These are phyloP conservation scores for Mimosa bimucronata DNA, from an alignment of 306 rosid species.

Conservation along the genomic window DNA sequence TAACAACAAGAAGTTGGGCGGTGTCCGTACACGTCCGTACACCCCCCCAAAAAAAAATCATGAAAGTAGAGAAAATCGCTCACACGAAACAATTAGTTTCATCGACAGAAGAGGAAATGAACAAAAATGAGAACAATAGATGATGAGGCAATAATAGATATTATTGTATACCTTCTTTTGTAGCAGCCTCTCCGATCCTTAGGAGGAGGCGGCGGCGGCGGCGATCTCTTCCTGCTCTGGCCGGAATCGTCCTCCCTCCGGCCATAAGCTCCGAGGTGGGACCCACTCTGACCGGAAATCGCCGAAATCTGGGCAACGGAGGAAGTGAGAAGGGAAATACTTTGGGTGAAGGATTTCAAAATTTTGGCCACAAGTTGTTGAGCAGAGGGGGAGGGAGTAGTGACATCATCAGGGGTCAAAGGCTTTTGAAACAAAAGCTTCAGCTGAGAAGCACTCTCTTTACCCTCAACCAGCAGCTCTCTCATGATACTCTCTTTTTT, in stretches of 20 bases:
- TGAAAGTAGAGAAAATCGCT: background rate
- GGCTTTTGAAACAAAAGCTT: slow-evolving; percentile 46
- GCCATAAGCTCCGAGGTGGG: slow-evolving; percentile 38
- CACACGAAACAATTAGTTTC: background rate
- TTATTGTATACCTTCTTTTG: slow-evolving; percentile 72
- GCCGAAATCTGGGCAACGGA: slow-evolving; percentile 10
- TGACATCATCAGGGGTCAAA: background rate
- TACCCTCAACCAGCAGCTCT: slow-evolving; percentile 57
- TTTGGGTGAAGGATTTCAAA: slow-evolving; percentile 40
- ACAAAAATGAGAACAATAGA: background rate
- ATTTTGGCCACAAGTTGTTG: slow-evolving; percentile 46
- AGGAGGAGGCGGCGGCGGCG: slow-evolving; percentile 5
- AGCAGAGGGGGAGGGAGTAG: slow-evolving; percentile 33
- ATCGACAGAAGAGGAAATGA: too few relatives aligned
- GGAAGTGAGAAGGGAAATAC: slow-evolving; percentile 50
- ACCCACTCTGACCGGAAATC: slow-evolving; percentile 26
- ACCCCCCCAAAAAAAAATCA: slow-evolving; percentile 32
- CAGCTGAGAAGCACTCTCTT: slow-evolving; percentile 50
- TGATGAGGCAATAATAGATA: slow-evolving; percentile 21
- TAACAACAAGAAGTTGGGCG: too few relatives aligned
- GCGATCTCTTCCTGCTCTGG: slow-evolving; percentile 50
- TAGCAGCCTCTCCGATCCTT: slow-evolving; percentile 75
- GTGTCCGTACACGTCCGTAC: slow-evolving; percentile 42
- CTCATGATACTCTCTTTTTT: slow-evolving; percentile 27
- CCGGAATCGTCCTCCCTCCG: slow-evolving; percentile 53